These are phyloP conservation scores for Venturia asperata DNA, from an alignment of 2,329 filamentous ascomycete species.

Conservation along the genomic window DNA sequence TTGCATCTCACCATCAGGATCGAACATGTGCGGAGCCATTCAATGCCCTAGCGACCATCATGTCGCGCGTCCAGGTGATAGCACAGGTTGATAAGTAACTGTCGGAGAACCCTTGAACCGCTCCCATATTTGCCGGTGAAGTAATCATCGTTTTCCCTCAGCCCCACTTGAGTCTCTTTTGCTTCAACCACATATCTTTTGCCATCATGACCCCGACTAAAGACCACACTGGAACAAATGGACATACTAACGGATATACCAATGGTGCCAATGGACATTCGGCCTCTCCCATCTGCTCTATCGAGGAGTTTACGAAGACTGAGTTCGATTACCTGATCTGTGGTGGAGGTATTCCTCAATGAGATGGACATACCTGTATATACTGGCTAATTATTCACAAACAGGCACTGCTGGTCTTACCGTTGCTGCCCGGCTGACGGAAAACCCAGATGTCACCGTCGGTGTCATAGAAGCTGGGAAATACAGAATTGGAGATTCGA, in stretches of 20 bases:
- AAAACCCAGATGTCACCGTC: constrained; percentile 23
- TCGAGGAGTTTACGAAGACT: constrained; percentile 13
- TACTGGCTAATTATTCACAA: not conserved
- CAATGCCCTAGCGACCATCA: not conserved
- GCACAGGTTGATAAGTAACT: not conserved
- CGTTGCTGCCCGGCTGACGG: constrained; percentile 45
- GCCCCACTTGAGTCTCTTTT: not conserved
- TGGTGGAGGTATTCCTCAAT: constrained; percentile 13
- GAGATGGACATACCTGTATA: no score
- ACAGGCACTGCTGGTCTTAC: constrained; percentile 46
- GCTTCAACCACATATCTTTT: not conserved
- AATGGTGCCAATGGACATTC: constrained; percentile 5
- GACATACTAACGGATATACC: not conserved
- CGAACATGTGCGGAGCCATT: not conserved
- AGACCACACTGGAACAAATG: not conserved
- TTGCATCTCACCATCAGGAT: not conserved
- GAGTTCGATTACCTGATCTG: constrained; percentile 15
- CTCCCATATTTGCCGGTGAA: not conserved
- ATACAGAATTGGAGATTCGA: constrained; percentile 20
- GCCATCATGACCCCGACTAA: not conserved
- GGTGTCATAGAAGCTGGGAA: constrained; percentile 20
- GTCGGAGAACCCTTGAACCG: not conserved
- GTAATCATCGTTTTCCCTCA: not conserved
- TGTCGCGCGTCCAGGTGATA: not conserved
- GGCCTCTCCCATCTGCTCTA: not conserved